phyloP scores from a whole-genome alignment of 495 filamentous ascomycete genomes.

The Neurospora intermedia region DNA sequence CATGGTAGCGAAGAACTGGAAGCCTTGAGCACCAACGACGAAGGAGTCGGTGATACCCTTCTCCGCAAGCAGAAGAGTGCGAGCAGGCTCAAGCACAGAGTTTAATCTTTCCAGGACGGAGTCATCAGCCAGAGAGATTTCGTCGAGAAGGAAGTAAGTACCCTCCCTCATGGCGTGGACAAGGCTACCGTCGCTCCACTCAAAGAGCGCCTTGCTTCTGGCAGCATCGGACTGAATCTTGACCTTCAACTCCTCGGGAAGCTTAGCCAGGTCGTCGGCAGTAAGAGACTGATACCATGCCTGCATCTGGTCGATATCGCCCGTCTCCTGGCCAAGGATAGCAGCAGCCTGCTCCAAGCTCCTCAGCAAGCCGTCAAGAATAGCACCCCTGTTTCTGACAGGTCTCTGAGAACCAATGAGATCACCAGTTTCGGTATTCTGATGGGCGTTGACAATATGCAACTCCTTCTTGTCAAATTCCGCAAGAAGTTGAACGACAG shows the following conservation, averaged over 20 bases:
- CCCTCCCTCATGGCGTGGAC: slow-evolving; percentile 89
- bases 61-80: slow-evolving; percentile 83
- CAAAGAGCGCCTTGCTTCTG: slow-evolving; percentile 74
- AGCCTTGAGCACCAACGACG: slow-evolving; percentile 65
- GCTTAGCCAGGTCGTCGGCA: slow-evolving; percentile 9
- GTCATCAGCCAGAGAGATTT: slow-evolving; percentile 96
- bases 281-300: slow-evolving; percentile 27
- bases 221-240: slow-evolving; percentile 49
- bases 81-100: slow-evolving; percentile 85
- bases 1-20: slow-evolving; percentile 97
- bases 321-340: slow-evolving; percentile 17
- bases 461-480: slow-evolving; percentile 63
- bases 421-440: slow-evolving; percentile 94
- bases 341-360: slow-evolving; percentile 46
- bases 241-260: slow-evolving; percentile 40
- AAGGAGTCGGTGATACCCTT: slow-evolving; percentile 77
- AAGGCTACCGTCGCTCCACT: slow-evolving; percentile 93
- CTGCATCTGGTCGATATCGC: slow-evolving; percentile 27
- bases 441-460: slow-evolving; percentile 90
- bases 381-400: slow-evolving; percentile 66
- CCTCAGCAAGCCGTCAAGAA: slow-evolving; percentile 51
- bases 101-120: slow-evolving; percentile 94
- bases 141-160: slow-evolving; percentile 86
- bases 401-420: slow-evolving; percentile 93
- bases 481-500: slow-evolving; percentile 85